Evolutionary conservation across 2,329 filamentous ascomycete genomes (phyloP), one percentile per base, ranked within the genome.

Genomic region (Ramichloridium luteum): DNA sequence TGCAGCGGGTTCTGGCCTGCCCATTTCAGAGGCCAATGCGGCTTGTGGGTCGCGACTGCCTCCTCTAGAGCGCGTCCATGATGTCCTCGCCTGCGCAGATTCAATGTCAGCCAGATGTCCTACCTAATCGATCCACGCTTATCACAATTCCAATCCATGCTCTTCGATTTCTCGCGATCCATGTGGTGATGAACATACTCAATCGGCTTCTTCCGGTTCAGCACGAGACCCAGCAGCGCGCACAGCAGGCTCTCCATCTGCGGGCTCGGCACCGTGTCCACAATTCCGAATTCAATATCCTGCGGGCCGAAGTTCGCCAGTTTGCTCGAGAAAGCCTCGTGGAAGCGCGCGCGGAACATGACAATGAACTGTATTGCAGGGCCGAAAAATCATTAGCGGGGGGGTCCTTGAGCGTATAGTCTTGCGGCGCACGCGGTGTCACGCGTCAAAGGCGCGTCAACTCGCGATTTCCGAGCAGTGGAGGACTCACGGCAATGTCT

Each of bases 181-280:
- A n/a, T 23, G 8, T n/a, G 20, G 20, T 23, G 53, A 41, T 41
- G 40, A 44, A 64, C 84, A 60, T 73, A 96, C 90, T 98, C 93
- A 55, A 96, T 82, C 61, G 93, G 86, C 57, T 98, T 93, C 67
- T 98, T 96, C 58, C 90, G 78, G 59, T 98, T 98, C 50, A 98
- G 68, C 34, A 94, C 73, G 47, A 98, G 67, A 17, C 81, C 78
- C 27, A 98, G 66, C 44, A 98, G 61, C 40, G 85, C 85, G 65
- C 92, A 98, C 15, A 98, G 67, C 36, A 98, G 74, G 46, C 77
- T 72, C 63, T 96, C 88, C 28, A 82, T 77, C 51, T 86, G 78
- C 50, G 92, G 78, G 48, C 85, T 83, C 2, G 88, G 86, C 13
- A 77, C 61, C 29, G 70, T 61, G 54, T 88, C 82, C 39, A 77